A percentile compares a stretch with the other conserved stretches of the same genome.
Conservation (phyloP, 495 filamentous ascomycete species). For the Penicillium fimorum region DNA sequence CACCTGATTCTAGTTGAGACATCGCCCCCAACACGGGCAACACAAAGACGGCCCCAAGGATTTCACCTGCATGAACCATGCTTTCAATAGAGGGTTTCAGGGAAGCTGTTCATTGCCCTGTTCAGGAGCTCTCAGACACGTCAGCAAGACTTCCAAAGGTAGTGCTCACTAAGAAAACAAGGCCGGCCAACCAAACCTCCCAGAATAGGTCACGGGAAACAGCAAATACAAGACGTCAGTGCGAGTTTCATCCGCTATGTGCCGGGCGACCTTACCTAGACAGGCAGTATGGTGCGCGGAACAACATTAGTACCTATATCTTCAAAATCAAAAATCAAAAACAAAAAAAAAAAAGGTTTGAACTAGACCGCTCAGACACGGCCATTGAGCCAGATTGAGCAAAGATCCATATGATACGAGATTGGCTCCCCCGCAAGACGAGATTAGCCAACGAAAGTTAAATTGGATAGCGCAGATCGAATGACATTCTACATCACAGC, state of each 20-base stretch:
- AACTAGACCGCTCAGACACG: not conserved
- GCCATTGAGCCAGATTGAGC: constrained; percentile 2
- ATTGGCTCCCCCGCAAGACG: constrained; percentile 8
- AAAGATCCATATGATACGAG: constrained; percentile 3
- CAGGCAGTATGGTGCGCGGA: not conserved
- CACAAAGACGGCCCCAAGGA: not conserved
- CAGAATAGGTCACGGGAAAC: constrained; percentile 5
- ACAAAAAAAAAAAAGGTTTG: not conserved
- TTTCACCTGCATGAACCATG: constrained; percentile 12
- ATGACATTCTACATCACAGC: not conserved
- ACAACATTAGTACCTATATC: not conserved
- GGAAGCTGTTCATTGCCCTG: not conserved
- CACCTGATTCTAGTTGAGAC: not conserved
- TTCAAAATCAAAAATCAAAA: not conserved
- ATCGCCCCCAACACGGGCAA: not conserved
- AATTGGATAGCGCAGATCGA: constrained; percentile 12
- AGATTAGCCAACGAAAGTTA: not conserved
- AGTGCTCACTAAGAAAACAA: constrained; percentile 7
- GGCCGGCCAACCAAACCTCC: not conserved
- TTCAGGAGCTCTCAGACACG: constrained; percentile 16
- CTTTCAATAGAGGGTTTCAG: not conserved
- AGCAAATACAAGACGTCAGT: constrained; percentile 1
- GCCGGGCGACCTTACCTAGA: constrained; percentile 4
- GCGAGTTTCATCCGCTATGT: constrained; percentile 6
- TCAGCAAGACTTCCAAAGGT: constrained; percentile 15